Evolutionary conservation across 2,329 filamentous ascomycete species (phyloP), one percentile per base, ranked within the genome.

Genomic region (Amphichorda felina): DNA sequence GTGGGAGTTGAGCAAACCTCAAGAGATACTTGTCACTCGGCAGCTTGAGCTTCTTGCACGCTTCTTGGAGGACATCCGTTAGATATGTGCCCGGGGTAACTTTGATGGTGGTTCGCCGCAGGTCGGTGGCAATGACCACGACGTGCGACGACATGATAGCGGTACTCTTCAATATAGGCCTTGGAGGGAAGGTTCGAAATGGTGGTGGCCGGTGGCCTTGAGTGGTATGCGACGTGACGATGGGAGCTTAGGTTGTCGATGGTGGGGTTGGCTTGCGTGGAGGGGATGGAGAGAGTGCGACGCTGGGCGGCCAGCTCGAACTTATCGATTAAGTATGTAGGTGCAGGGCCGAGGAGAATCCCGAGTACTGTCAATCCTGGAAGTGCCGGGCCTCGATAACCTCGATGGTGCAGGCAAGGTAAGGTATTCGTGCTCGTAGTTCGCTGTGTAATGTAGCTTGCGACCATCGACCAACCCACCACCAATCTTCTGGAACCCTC

Each of bases 21-120:
- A 98, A 62, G 16, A 80, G 72, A 59, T 83, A 91, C 42, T 82
- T 80, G 44, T 79, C 78, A 22, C 80, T 66, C 40, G 77, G 66
- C 22, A 89, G 60, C 40, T 77, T 79, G 46, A 94, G 73, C 63
- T 89, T 94, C 46, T 68, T 68, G 56, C 89, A 96, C 31, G 89
- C 89, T 57, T 96, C 82, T 41, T 85, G 75, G 14, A 94, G 68
- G 2, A 98, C 73, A 52, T 95, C 88, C 39, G 81, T 81, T 46
- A 98, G 64, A 48, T 85, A 82, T 43, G 80, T 94, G 38, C 72
- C 71, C 0, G 87, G 86, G 0, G 71, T 81, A 38, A 91, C 88
- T 59, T 94, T 94, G 57, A 98, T 69, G 29, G 75, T 82, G 34
- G 79, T 74, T 48, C 86, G 75, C 45, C 82, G 79, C 46, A 88